Percentiles rank a stretch among this genome's conserved stretches.
These are phyloP conservation scores for Phellopilus nigrolimitatus DNA, from an alignment of 1,284 basidiomycete genomes.

Conservation along the genomic window DNA sequence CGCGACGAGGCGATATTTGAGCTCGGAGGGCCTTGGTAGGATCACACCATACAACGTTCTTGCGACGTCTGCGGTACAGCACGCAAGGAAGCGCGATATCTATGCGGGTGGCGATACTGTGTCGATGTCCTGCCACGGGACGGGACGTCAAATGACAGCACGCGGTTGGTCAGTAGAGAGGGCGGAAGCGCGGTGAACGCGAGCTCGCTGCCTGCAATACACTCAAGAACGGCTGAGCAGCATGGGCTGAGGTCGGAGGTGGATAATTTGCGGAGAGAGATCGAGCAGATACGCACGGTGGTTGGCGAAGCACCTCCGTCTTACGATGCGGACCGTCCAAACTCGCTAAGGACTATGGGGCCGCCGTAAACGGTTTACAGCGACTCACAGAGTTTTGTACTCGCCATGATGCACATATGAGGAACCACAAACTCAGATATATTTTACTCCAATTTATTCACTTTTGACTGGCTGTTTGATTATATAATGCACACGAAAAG, in stretches of 20 bases:
- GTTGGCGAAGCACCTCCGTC: not conserved
- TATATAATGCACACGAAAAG: no score
- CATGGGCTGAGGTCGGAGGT: conserved; percentile 3
- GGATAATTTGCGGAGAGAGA: not conserved
- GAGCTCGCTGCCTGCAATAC: not conserved
- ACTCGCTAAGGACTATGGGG: no score
- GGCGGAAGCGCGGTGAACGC: not conserved
- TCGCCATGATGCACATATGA: no score
- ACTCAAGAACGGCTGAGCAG: not conserved
- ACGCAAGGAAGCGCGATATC: not conserved
- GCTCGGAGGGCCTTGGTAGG: no score
- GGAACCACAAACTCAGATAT: no score
- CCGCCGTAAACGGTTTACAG: no score
- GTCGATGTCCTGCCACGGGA: no score
- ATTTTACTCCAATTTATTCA: no score
- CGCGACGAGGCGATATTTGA: not conserved
- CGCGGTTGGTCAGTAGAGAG: not conserved
- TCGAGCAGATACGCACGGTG: not conserved
- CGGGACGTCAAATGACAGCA: not conserved
- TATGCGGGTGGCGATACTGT: not conserved
- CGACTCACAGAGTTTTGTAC: no score
- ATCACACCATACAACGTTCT: no score
- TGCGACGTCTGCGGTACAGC: not conserved
- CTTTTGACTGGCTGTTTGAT: no score
- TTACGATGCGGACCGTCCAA: no score